Conservation (phyloP, 2,329 filamentous ascomycete species). For the Microsporum ferrugineum region DNA sequence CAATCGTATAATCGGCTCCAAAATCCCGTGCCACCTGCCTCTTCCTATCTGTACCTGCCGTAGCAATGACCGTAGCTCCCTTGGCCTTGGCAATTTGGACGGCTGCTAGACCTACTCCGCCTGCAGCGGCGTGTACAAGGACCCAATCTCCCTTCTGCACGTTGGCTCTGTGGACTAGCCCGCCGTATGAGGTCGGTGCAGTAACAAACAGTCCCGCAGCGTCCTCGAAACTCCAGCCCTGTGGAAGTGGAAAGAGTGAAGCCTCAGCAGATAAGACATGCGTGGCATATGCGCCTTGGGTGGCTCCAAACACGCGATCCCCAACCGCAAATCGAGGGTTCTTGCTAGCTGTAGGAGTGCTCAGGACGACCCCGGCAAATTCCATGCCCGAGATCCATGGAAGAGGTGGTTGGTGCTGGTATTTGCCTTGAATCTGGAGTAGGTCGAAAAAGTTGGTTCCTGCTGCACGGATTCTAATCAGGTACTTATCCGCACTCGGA, state of each 20-base stretch:
- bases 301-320: constrained; percentile 73
- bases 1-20: constrained; percentile 72
- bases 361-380: constrained; percentile 68
- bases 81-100: constrained; percentile 90
- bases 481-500: constrained; percentile 63
- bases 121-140: constrained; percentile 82
- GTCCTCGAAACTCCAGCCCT: constrained; percentile 71
- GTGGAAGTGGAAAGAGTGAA: constrained; percentile 59
- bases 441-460: constrained; percentile 97
- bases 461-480: constrained; percentile 74
- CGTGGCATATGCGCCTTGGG: constrained; percentile 77
- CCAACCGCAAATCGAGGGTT: constrained; percentile 60
- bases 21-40: constrained; percentile 65
- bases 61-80: constrained; percentile 86
- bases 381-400: constrained; percentile 82
- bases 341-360: constrained; percentile 45
- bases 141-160: constrained; percentile 75
- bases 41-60: constrained; percentile 70
- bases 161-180: constrained; percentile 63
- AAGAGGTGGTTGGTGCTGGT: constrained; percentile 79
- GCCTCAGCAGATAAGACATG: constrained; percentile 57
- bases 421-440: constrained; percentile 88
- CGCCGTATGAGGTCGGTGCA: constrained; percentile 79
- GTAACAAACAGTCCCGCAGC: constrained; percentile 87
- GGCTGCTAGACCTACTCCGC: constrained; percentile 80